Evolutionary conservation across 805 yeast genomes (phyloP), one percentile per base, ranked within the genome.

Genomic region (Candida sithepensis): DNA sequence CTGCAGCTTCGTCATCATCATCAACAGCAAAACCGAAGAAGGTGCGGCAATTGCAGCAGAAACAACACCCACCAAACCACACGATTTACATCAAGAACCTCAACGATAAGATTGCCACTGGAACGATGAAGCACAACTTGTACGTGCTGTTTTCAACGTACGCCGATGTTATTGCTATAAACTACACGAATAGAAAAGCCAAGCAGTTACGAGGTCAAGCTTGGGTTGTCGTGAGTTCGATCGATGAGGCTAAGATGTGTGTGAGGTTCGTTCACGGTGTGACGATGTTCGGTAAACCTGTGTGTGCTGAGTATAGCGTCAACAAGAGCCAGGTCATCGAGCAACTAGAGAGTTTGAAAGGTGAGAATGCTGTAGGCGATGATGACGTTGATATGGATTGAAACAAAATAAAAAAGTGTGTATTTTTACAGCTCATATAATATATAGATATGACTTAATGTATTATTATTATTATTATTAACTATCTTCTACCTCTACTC

Each of bases 171-270:
- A 59, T 84, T 4, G 75, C 77, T 10, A 70, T 86, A 10, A 63
- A 50, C 10, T 63, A 71, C 42, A 60, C 75, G 22, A 69, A 72
- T 44, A 61, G 71, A 33, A 70, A 70, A 46, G 73, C n/a, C n/a
- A n/a, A n/a, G n/a, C n/a, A 69, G 47, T 64, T 73, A 53, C 68
- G 87, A 47, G 90, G 89, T 0, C 88, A 83, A 58, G 90, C 89
- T 0, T 85, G 84, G 68, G 63, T 85, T 2, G 67, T 77, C 1
- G 72, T 82, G 53, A 70, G 75, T 30, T 72, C 74, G 21, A 48
- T 68, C 1, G 73, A 72, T 19, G 77, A 75, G 39, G 82, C 90
- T 0, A 68, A 73, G 12, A 43, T 68, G 41, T 88, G 88, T 0
- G 42, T 75, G 51, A 68, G 72, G 34, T 63, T 74, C 4, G 58